These are phyloP conservation scores for Aspergillus nanangensis DNA, from an alignment of 495 filamentous ascomycete species.

Conservation along the genomic window DNA sequence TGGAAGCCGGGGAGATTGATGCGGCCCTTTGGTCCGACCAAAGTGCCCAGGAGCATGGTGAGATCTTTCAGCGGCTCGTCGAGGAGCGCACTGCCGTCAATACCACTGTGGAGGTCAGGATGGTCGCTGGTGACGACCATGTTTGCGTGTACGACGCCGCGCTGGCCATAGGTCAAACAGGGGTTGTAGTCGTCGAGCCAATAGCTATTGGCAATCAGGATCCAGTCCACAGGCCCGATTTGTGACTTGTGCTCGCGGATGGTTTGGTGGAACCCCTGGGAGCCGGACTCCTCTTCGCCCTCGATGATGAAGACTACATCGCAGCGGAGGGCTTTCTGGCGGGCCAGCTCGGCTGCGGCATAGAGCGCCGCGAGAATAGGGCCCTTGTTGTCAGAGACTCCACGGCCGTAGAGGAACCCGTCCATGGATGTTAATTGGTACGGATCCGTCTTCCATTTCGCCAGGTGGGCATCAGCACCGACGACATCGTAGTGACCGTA, in stretches of 20 bases:
- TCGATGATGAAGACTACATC: constrained; percentile 94
- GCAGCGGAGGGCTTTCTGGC: constrained; percentile 70
- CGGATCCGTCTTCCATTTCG: constrained; percentile 80
- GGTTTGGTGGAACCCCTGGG: constrained; percentile 78
- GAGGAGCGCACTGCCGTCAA: constrained; percentile 84
- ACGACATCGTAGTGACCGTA: constrained; percentile 99
- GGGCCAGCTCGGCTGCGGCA: constrained; percentile 80
- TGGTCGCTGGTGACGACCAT: constrained; percentile 78
- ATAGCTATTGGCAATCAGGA: constrained; percentile 93
- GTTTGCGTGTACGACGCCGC: constrained; percentile 93
- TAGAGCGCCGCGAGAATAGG: constrained; percentile 90
- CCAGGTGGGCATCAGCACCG: constrained; percentile 71
- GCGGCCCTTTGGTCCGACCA: constrained; percentile 62
- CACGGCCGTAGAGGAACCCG: constrained; percentile 95
- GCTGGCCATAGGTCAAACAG: constrained; percentile 88
- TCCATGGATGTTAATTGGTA: constrained; percentile 81
- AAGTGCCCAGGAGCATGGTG: constrained; percentile 68
- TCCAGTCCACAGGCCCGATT: constrained; percentile 89
- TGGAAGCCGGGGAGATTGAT: constrained; percentile 73
- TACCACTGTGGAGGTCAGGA: constrained; percentile 90
- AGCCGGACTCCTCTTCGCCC: constrained; percentile 94
- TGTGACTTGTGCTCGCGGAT: constrained; percentile 72
- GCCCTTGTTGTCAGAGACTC: constrained; percentile 95
- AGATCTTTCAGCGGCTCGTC: constrained; percentile 90
- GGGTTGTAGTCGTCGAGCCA: constrained; percentile 96